These are phyloP conservation scores for Lotus japonicus DNA, from an alignment of 306 rosid genomes.

Conservation along the genomic window DNA sequence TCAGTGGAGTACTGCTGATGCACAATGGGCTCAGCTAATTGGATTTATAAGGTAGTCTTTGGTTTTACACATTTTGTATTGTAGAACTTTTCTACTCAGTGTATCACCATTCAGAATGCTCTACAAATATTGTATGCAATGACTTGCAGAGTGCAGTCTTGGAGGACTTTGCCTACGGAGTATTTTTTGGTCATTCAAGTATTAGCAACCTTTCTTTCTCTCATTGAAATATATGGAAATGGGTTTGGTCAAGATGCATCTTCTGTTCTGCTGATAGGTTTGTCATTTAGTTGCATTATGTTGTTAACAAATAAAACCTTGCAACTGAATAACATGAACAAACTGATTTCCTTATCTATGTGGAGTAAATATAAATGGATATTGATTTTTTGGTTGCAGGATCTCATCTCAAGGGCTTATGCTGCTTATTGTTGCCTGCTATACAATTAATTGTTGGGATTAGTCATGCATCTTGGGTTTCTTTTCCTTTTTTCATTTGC, in stretches of 20 bases:
- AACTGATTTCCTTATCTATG: not conserved
- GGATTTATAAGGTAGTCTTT: constrained; percentile 58
- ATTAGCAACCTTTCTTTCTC: constrained; percentile 52
- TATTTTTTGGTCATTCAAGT: constrained; percentile 57
- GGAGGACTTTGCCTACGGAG: constrained; percentile 50
- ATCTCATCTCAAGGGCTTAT: constrained; percentile 59
- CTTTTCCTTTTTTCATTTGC: constrained; percentile 86
- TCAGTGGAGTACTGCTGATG: constrained; percentile 44
- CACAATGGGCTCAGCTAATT: constrained; percentile 70
- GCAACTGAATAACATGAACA: not conserved
- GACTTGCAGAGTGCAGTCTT: constrained; percentile 67
- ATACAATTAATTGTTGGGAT: constrained; percentile 83
- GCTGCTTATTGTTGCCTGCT: constrained; percentile 80
- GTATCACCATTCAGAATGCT: not conserved
- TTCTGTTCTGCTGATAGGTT: constrained; percentile 38
- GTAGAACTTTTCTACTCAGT: not conserved
- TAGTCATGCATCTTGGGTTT: constrained; percentile 84
- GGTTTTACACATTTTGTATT: not conserved
- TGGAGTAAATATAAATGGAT: not conserved
- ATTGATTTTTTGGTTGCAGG: constrained; percentile 40
- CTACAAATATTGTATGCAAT: constrained; percentile 4
- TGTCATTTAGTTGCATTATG: constrained; percentile 18
- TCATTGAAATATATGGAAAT: constrained; percentile 57
- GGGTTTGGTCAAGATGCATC: constrained; percentile 42
- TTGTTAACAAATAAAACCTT: not conserved